Base-by-base conservation (phyloP, 306 rosid genomes). In the Castanopsis chinensis region DNA sequence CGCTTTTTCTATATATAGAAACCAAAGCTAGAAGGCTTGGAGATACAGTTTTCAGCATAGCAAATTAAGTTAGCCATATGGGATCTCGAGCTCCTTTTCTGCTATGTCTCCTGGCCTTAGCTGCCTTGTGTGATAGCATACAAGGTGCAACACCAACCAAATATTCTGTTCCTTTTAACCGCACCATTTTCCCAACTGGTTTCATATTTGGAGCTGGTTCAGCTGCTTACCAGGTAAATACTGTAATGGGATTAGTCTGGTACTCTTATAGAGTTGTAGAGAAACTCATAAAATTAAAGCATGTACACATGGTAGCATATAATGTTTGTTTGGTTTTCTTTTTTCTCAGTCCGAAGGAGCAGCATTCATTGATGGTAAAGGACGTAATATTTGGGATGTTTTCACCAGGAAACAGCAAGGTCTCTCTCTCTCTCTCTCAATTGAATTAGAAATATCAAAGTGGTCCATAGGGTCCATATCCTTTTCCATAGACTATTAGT, bases 331-430 rank as follows among this genome's bases (percentile, higher is more conserved):
- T 49, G 13, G 4, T 49, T 11, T 49, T 45, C 17, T 45, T 0
- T 45, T 45, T 45, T 45, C 15, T 49, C 73, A 82, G 85, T 59
- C 74, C 53, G 86, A 83, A 83, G 86, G 86, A 73, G 86, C 79
- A 83, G 79, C 86, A 6, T n/a, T 54, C 14, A 43, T 18, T 1
- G 71, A 83, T n/a, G 83, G 86, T 17, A 78, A 4, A 71, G 86
- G 86, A 4, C 79, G 19, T 1, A 73, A 64, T 33, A 21, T 78
- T 12, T 83, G 86, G 86, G 86, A 83, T 59, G 27, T 28, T 41
- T 83, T 83, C 75, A 78, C 68, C 18, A 41, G 30, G 10, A 6
- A 73, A 18, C 79, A 83, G 28, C 76, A 59, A 73, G 82, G 83
- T n/a, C n/a, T n/a, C n/a, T n/a, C n/a, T 73, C 19, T 76, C 53